A percentile compares a stretch with the other conserved stretches of the same genome.
phyloP scores from a whole-genome alignment of 2,329 filamentous ascomycete species.

The Colletotrichum gigasporum region DNA sequence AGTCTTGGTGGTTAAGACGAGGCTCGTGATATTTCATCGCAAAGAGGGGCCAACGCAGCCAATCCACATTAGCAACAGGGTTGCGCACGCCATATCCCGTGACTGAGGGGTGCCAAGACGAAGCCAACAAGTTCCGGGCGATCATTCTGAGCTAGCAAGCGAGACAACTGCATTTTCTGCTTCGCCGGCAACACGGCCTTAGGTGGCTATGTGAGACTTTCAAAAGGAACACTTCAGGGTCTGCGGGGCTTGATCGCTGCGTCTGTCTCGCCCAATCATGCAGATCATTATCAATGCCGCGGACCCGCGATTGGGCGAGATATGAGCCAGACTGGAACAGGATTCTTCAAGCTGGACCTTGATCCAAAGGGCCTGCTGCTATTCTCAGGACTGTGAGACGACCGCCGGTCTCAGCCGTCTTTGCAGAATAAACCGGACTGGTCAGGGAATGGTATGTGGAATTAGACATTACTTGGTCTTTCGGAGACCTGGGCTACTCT shows the following conservation, averaged over 20 bases:
- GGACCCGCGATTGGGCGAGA: not conserved
- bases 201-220: not conserved
- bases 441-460: not conserved
- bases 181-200: not conserved
- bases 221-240: not conserved
- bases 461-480: not conserved
- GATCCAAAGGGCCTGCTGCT: constrained; percentile 1
- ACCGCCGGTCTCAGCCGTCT: not conserved
- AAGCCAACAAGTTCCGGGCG: not conserved
- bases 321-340: not conserved
- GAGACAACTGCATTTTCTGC: not conserved
- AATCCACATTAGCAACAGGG: not conserved
- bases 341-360: constrained; percentile 16
- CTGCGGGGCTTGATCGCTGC: not conserved
- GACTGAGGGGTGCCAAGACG: constrained; percentile 14
- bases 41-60: too few relatives aligned
- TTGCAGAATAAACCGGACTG: not conserved
- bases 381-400: not conserved
- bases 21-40: too few relatives aligned
- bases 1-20: too few relatives aligned
- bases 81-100: constrained; percentile 23
- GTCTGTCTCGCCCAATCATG: not conserved
- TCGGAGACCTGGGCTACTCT: not conserved
- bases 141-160: not conserved
- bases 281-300: constrained; percentile 1